These are phyloP conservation scores for Phyllosticta paracitricarpa DNA, from an alignment of 2,329 filamentous ascomycete species.

Conservation along the genomic window DNA sequence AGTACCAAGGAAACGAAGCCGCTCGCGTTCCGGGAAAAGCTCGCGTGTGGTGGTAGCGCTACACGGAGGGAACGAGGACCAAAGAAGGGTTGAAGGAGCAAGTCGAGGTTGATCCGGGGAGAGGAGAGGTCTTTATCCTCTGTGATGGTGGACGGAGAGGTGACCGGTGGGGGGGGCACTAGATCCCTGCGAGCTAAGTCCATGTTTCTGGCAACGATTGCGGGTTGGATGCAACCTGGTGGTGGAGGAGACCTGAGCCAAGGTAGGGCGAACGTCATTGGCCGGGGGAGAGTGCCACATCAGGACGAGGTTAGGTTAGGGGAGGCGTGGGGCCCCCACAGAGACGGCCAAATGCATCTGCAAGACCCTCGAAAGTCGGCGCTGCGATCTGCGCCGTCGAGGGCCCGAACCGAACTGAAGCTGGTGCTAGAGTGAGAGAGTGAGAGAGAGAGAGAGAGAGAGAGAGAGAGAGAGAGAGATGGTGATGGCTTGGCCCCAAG, in stretches of 20 bases:
- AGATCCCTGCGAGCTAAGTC: neutral
- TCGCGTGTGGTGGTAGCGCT: neutral
- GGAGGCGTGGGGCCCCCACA: neutral
- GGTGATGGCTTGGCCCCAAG: neutral
- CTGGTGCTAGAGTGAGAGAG: neutral
- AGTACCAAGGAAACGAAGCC: conserved; percentile 2
- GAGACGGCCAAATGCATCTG: neutral
- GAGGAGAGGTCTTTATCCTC: neutral
- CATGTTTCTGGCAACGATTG: conserved; percentile 8
- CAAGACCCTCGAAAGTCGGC: neutral
- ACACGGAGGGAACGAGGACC: neutral
- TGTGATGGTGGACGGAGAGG: neutral
- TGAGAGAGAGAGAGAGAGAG: too few relatives aligned
- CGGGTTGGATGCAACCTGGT: conserved; percentile 10
- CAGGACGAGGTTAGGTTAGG: neutral
- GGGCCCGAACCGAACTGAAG: neutral
- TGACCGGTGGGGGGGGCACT: neutral
- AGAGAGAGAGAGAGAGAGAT: neutral
- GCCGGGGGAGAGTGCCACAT: neutral
- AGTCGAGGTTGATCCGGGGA: conserved; percentile 2
- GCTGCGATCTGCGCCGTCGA: neutral
- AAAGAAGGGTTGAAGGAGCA: conserved; percentile 4
- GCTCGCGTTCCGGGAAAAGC: neutral
- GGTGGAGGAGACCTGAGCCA: conserved; percentile 10
- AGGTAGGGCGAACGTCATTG: conserved; percentile 6